Evolutionary conservation across 129 eudicot genomes (phyloP).

Genomic region (Saussurea involucrata): DNA sequence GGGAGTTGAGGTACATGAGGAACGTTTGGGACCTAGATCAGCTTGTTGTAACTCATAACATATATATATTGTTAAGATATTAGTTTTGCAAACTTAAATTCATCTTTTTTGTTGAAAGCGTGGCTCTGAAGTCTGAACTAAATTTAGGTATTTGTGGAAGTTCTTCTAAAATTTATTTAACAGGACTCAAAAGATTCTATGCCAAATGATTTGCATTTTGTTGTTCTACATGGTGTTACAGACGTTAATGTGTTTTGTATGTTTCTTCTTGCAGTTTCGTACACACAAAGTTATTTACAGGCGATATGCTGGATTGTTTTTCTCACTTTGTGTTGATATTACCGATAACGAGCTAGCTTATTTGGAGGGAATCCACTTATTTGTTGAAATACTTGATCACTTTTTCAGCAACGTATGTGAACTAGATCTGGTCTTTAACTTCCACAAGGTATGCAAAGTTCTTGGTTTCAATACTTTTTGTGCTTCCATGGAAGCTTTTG

Average conservation of each 20-base stretch:
- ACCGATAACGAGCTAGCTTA: constrained; percentile 87
- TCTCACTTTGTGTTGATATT: constrained; percentile 88
- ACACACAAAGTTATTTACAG: constrained; percentile 95
- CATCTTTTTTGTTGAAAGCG: background rate
- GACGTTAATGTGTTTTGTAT: background rate
- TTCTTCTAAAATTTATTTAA: background rate
- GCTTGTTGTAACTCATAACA: background rate
- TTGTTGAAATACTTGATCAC: constrained; percentile 91
- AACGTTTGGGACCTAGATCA: background rate
- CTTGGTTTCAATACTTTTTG: background rate
- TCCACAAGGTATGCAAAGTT: constrained; percentile 66
- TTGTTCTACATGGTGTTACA: background rate
- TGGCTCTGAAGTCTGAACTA: background rate
- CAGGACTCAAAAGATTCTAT: background rate
- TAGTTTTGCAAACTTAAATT: background rate
- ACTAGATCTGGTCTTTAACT: constrained; percentile 88
- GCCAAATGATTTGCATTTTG: background rate
- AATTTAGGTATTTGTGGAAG: background rate
- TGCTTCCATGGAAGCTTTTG: background rate
- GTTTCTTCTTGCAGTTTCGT: constrained; percentile 62
- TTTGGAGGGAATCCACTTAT: constrained; percentile 79
- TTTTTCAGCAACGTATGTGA: constrained; percentile 93
- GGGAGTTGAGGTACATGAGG: background rate
- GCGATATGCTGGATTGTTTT: constrained; percentile 87
- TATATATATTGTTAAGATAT: background rate